Percentiles rank a stretch among this genome's conserved stretches.
Evolutionary conservation across 73 alveolate genomes (phyloP).

Genomic region (Paramecium tetraurelia): DNA sequence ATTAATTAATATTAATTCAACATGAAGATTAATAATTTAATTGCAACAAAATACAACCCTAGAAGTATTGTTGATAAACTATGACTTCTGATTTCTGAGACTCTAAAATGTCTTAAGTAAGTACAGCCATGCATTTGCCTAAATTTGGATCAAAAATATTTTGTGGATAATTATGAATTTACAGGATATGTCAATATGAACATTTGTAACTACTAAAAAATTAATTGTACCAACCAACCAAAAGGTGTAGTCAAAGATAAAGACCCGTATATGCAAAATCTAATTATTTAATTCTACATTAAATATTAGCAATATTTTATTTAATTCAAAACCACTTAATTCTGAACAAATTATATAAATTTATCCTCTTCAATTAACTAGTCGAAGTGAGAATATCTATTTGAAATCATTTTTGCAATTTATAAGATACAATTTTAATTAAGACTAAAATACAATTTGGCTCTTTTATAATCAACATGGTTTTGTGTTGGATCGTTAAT

Average conservation of each 20-base stretch:
- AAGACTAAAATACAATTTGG: no score
- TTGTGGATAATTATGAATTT: constrained; percentile 82
- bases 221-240: constrained; percentile 81
- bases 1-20: background rate
- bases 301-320: background rate
- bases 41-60: constrained; percentile 58
- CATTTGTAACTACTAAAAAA: constrained; percentile 82
- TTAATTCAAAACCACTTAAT: no score
- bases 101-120: constrained; percentile 83
- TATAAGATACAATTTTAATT: no score
- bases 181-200: constrained; percentile 89
- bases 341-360: no score
- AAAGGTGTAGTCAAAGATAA: constrained; percentile 80
- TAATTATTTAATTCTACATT: constrained; percentile 67
- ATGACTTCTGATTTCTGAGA: constrained; percentile 76
- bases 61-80: constrained; percentile 81
- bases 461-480: no score
- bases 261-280: constrained; percentile 92
- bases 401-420: no score
- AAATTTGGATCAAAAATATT: constrained; percentile 73
- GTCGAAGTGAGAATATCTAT: no score
- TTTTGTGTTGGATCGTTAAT: background rate
- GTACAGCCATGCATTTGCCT: constrained; percentile 71
- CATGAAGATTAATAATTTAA: background rate
- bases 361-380: no score